Conservation (phyloP, 2,329 filamentous ascomycete species). For the Colletotrichum sp. region DNA sequence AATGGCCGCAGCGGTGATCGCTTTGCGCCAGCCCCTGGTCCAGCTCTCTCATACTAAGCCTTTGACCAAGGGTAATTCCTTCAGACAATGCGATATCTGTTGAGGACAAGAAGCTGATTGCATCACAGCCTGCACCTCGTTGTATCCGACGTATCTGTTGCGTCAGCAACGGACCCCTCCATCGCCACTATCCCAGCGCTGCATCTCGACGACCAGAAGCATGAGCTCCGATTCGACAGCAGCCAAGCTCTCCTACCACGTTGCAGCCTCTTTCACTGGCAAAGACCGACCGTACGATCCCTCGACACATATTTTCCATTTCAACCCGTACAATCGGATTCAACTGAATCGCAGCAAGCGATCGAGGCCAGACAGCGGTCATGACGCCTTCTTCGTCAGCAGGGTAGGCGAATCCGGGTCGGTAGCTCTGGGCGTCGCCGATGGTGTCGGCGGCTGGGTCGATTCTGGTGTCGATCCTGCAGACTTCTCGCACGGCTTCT, state of each 20-base stretch:
- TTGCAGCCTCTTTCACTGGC: conserved; percentile 77
- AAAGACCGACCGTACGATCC: conserved; percentile 75
- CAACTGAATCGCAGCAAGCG: conserved; percentile 59
- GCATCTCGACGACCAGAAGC: conserved; percentile 4
- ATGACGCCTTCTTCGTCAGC: conserved; percentile 95
- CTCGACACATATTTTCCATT: conserved; percentile 73
- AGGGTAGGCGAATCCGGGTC: conserved; percentile 74
- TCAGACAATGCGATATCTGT: not conserved
- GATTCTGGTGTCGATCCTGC: conserved; percentile 92
- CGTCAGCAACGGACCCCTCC: not conserved
- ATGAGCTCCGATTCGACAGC: not conserved
- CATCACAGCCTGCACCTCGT: not conserved
- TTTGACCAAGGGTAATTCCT: not conserved
- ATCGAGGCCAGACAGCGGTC: conserved; percentile 78
- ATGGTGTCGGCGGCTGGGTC: conserved; percentile 95
- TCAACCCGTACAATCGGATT: conserved; percentile 68
- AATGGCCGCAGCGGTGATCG: conserved; percentile 20
- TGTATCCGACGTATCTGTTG: not conserved
- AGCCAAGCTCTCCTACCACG: conserved; percentile 65
- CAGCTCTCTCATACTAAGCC: not conserved
- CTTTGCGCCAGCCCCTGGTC: conserved; percentile 19
- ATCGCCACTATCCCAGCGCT: not conserved
- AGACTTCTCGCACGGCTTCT: conserved; percentile 93
- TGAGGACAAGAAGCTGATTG: not conserved
- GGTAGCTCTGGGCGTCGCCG: conserved; percentile 87